Evolutionary conservation across 148 eudicot genomes (phyloP), one percentile per base, ranked within the genome.

Genomic region (Heliamphora exappendiculata): DNA sequence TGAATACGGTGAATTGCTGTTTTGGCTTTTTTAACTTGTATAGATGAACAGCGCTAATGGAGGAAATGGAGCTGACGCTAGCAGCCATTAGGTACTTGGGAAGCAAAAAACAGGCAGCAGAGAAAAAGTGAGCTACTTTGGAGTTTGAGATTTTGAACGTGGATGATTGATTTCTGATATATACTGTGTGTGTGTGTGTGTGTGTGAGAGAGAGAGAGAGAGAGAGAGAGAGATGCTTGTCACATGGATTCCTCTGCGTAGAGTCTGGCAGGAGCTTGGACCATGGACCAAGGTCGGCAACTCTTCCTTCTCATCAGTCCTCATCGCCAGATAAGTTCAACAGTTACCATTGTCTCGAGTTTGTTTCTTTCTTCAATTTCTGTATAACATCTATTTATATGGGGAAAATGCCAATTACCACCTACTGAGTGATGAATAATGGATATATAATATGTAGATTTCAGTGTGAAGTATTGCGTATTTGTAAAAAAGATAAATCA

Each of bases 231-330:
- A 41, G 62, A 26, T 34, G 76, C 12, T 70, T 19, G 75, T 86
- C 88, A 88, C 93, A 86, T 90, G 89, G 87, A 86, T 85, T 64
- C 69, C 79, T 80, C 81, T 82, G 79, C 67, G 54, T 67, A 47
- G 73, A 55, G 44, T 77, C 88, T 85, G 91, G 84, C 87, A 87
- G n/a, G n/a, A n/a, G 77, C 49, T 78, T 81, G 88, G 88, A 82
- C 87, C 84, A 58, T 82, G 81, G 81, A 72, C 79, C 76, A 67
- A 77, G 77, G 77, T 70, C 75, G 80, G 80, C 84, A 82, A 75
- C 49, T 78, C 73, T 34, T 51, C 44, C 22, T 37, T 71, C 45
- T 82, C 81, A 73, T 76, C 73, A 22, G 82, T 84, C 89, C 67
- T 88, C 82, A 20, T 84, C 89, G 77, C 84, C 87, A 19, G 78